Evolutionary conservation across 352 stramenopile genomes (phyloP), one percentile per base, ranked within the genome.

Genomic region (Nothophytophthora sp.): DNA sequence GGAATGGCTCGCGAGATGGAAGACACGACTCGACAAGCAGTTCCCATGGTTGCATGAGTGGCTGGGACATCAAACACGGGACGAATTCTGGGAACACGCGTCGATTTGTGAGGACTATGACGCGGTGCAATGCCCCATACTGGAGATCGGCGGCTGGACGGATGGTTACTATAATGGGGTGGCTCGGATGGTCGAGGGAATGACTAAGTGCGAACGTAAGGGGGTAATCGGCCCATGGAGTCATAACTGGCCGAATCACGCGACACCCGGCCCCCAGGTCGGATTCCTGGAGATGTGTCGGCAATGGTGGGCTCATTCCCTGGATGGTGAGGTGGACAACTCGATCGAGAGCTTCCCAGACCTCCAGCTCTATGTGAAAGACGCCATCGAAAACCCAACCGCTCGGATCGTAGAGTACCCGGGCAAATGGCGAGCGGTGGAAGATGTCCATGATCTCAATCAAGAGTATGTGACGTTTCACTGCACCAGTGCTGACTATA

Each of bases 111-210:
- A 79, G 34, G 40, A 25, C 1, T 81, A 77, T 36, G 51, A 59
- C 4, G 41, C 45, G 4, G 63, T 81, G 0, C 51, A 58, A 35
- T 79, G 67, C 18, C 68, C 71, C 15, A 56, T 79, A 34, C 45
- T 81, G 27, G 60, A 67, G 48, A 66, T 81, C 34, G 67, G 67
- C 16, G 71, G 71, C 6, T 81, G 68, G 71, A 74, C 73, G 9
- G 71, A 81, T 37, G 71, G 68, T 0, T 81, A 81, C 41, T 70
- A 76, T 38, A 81, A 81, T 16, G 71, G 65, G 5, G 64, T 81
- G 13, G 66, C 73, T 30, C 58, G 71, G 35, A 73, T 81, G 68
- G 39, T 81, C 20, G 41, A 49, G 20, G 52, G 44, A 4, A 62
- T 81, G 55, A 57, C 58, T 4, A 69, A 67, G 22, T 68, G 65